These are phyloP conservation scores for Colletotrichum viniferum DNA, from an alignment of 2,329 filamentous ascomycete species.

Conservation along the genomic window DNA sequence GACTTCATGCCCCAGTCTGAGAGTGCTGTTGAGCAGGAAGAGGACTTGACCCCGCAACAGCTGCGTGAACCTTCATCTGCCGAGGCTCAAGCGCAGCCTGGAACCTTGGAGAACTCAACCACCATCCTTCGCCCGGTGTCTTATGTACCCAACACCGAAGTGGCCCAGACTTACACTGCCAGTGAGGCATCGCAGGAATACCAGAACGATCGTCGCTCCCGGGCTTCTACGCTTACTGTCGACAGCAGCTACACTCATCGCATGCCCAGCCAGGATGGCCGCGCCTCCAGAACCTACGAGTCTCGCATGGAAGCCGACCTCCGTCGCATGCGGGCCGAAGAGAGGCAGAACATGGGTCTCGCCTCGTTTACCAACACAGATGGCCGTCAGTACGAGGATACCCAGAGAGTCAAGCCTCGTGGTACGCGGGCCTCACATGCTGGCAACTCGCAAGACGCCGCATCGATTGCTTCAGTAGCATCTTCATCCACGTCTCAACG, in stretches of 20 bases:
- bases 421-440: not conserved
- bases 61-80: not conserved
- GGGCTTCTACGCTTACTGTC: not conserved
- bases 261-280: not conserved
- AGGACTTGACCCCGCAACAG: not conserved
- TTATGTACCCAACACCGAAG: not conserved
- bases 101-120: not conserved
- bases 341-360: not conserved
- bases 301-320: not conserved
- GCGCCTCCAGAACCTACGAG: not conserved
- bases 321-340: not conserved
- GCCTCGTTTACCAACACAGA: not conserved
- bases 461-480: not conserved
- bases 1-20: not conserved
- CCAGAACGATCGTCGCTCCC: not conserved
- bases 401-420: not conserved
- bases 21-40: not conserved
- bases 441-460: not conserved
- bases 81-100: not conserved
- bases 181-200: not conserved
- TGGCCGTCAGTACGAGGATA: not conserved
- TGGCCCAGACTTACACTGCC: not conserved
- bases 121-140: not conserved
- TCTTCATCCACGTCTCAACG: not conserved
- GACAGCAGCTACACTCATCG: not conserved